Evolutionary conservation across 768 basidiomycete genomes (phyloP).

Genomic region (Obba rivulosa): DNA sequence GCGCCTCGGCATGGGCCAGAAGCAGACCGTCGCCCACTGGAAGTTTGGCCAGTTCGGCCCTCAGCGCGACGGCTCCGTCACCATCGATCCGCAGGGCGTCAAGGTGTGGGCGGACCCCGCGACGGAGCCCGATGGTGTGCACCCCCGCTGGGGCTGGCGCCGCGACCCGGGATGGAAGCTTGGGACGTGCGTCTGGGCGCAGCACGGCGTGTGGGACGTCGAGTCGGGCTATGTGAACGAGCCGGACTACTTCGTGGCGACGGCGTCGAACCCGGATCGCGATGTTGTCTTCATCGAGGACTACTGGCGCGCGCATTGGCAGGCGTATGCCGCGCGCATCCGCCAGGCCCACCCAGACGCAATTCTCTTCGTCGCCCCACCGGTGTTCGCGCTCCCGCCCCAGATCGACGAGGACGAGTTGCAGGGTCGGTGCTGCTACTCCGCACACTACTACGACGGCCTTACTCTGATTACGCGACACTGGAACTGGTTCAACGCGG

Average conservation of each 20-base stretch:
- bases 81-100: constrained; percentile 78
- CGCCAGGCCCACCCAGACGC: constrained; percentile 69
- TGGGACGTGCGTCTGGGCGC: constrained; percentile 82
- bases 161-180: constrained; percentile 67
- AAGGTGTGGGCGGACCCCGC: constrained; percentile 71
- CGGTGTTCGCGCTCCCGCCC: constrained; percentile 84
- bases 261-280: constrained; percentile 25
- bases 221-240: constrained; percentile 58
- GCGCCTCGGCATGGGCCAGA: constrained; percentile 82
- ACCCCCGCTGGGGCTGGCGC: constrained; percentile 79
- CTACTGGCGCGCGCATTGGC: constrained; percentile 75
- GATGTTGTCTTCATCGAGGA: constrained; percentile 67
- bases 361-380: constrained; percentile 88
- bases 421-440: constrained; percentile 65
- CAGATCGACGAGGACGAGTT: constrained; percentile 46
- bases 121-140: constrained; percentile 45
- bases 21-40: constrained; percentile 79
- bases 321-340: constrained; percentile 50
- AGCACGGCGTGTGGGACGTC: constrained; percentile 86
- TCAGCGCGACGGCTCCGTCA: constrained; percentile 62
- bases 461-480: constrained; percentile 88
- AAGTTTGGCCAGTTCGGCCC: constrained; percentile 79
- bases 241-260: constrained; percentile 71
- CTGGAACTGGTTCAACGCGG: constrained; percentile 95
- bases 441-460: constrained; percentile 92